These are phyloP conservation scores for Leucocoprinus sp. DNA, from an alignment of 768 basidiomycete species.

Conservation along the genomic window DNA sequence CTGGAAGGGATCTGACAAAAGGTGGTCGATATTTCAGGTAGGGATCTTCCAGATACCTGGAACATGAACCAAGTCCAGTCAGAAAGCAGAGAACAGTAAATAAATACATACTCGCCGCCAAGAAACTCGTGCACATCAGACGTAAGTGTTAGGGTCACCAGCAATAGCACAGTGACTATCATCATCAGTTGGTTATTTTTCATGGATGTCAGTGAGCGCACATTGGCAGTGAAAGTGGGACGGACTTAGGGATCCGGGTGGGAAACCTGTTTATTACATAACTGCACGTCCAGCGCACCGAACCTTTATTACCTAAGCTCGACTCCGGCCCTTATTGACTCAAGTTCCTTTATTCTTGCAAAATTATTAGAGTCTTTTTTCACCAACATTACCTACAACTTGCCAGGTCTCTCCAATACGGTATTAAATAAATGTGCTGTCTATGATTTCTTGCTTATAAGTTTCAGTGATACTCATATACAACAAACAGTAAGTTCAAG, in stretches of 20 bases:
- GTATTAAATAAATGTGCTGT: too few relatives aligned
- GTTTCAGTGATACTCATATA: too few relatives aligned
- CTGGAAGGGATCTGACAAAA: constrained; percentile 83
- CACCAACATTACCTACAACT: too few relatives aligned
- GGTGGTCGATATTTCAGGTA: constrained; percentile 70
- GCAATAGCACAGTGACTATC: background rate
- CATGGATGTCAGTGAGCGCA: background rate
- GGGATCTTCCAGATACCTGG: constrained; percentile 43
- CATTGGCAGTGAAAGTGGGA: background rate
- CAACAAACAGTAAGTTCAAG: too few relatives aligned
- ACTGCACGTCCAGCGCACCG: too few relatives aligned
- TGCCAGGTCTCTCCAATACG: too few relatives aligned
- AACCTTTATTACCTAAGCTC: too few relatives aligned
- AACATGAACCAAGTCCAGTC: background rate
- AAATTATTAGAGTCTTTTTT: too few relatives aligned
- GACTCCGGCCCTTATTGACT: too few relatives aligned
- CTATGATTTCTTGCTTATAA: too few relatives aligned
- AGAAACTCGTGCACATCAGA: background rate
- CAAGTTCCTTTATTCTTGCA: too few relatives aligned
- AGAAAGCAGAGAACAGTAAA: background rate
- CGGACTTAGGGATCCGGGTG: background rate
- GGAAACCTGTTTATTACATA: too few relatives aligned
- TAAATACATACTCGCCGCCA: constrained; percentile 2
- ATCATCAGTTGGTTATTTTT: background rate
- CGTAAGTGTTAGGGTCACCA: background rate